Conservation (phyloP, 179 eudicot genomes). For the Dionaea muscipula region DNA sequence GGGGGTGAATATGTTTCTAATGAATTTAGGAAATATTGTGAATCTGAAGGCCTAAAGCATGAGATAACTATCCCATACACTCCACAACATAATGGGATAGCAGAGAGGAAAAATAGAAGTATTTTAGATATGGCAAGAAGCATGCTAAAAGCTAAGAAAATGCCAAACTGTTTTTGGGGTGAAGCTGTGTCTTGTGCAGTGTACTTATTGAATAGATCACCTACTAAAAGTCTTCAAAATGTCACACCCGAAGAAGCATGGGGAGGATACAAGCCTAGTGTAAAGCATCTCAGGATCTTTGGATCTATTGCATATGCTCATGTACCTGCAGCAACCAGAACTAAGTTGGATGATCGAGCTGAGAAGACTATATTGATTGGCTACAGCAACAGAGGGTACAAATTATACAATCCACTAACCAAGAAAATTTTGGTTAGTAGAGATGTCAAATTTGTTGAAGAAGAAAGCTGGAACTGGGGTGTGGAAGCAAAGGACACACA, state of each 20-base stretch:
- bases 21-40: slow-evolving; percentile 2
- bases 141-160: neutral
- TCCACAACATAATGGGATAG: neutral
- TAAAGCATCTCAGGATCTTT: neutral
- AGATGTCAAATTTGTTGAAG: neutral
- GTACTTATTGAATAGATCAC: neutral
- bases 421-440: neutral
- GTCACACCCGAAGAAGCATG: slow-evolving; percentile 1
- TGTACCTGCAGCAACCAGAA: neutral
- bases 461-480: neutral
- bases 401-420: neutral
- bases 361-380: neutral
- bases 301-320: slow-evolving; percentile 1
- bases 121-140: slow-evolving; percentile 2
- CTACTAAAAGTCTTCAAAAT: neutral
- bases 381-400: neutral
- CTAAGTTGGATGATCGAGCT: slow-evolving; percentile 5
- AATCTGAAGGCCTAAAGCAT: neutral
- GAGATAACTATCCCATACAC: neutral
- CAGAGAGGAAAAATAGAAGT: neutral
- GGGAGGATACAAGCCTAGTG: neutral
- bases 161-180: neutral
- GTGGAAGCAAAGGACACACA: neutral
- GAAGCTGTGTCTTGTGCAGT: neutral
- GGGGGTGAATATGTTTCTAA: neutral